Percentiles rank a stretch among this genome's conserved stretches.
phyloP scores from a whole-genome alignment of 768 basidiomycete genomes.

The Clathrus columnatus region DNA sequence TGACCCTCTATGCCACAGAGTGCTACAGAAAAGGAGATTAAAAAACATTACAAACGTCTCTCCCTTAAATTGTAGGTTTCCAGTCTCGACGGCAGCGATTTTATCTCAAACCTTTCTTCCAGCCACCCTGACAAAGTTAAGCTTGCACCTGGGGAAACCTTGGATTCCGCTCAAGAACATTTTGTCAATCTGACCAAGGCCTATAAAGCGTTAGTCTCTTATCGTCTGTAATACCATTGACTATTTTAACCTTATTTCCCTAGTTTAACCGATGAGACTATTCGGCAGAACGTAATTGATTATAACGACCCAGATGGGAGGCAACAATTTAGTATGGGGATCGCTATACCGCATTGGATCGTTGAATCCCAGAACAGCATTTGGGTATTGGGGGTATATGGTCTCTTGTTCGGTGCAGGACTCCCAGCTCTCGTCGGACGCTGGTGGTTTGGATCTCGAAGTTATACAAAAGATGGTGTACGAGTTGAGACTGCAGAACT shows the following conservation, averaged over 20 bases:
- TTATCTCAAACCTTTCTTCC: not conserved
- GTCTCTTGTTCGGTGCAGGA: conserved; percentile 74
- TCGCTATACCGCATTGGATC: conserved; percentile 91
- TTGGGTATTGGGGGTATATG: conserved; percentile 86
- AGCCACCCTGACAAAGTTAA: conserved; percentile 98
- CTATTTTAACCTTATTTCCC: not conserved
- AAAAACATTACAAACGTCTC: conserved; percentile 88
- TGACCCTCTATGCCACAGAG: conserved; percentile 33
- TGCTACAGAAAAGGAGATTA: conserved; percentile 81
- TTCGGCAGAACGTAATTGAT: conserved; percentile 79
- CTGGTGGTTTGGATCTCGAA: conserved; percentile 95
- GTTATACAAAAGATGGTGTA: conserved; percentile 88
- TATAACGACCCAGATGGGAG: conserved; percentile 96
- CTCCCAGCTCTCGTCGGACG: conserved; percentile 83
- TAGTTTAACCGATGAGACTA: conserved; percentile 86
- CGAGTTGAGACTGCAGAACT: conserved; percentile 69
- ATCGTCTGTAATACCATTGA: not conserved
- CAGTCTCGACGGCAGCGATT: not conserved
- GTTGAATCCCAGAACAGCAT: conserved; percentile 86
- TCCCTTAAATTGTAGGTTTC: conserved; percentile 73
- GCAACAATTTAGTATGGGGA: conserved; percentile 90
- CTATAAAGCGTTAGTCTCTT: conserved; percentile 72
- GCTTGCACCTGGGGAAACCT: conserved; percentile 70
- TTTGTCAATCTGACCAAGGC: conserved; percentile 96
- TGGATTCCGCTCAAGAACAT: conserved; percentile 74